phyloP scores from a whole-genome alignment of 1,284 basidiomycete species.

The Moniliella sp. region DNA sequence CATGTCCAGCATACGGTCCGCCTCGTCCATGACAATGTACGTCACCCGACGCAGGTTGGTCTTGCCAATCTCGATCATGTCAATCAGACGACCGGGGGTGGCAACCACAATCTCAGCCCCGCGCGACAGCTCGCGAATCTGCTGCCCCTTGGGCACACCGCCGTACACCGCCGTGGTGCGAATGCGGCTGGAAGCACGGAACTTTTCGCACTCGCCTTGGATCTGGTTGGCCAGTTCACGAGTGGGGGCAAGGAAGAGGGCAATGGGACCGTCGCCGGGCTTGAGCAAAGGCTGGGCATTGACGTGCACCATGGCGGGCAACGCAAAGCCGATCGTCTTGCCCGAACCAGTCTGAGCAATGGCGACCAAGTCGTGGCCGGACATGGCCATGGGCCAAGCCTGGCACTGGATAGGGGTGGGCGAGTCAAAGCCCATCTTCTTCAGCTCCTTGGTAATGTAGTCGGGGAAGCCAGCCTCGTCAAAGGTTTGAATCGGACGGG shows the following conservation, averaged over 20 bases:
- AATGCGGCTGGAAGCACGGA: constrained; percentile 85
- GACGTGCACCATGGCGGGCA: constrained; percentile 96
- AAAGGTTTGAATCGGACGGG: constrained; percentile 71
- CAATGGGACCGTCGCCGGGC: constrained; percentile 88
- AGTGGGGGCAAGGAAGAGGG: constrained; percentile 83
- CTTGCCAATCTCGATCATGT: constrained; percentile 85
- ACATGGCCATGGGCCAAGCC: constrained; percentile 91
- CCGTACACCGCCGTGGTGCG: constrained; percentile 96
- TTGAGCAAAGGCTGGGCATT: constrained; percentile 91
- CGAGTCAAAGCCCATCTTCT: constrained; percentile 67
- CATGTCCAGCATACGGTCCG: constrained; percentile 94
- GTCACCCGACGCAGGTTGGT: constrained; percentile 86
- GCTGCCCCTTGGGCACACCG: constrained; percentile 87
- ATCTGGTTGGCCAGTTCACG: constrained; percentile 96
- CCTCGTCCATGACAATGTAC: constrained; percentile 96
- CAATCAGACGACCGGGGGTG: constrained; percentile 46
- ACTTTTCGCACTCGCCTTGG: constrained; percentile 93
- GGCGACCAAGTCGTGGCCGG: constrained; percentile 77
- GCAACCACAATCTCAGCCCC: constrained; percentile 91
- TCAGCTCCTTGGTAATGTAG: constrained; percentile 79
- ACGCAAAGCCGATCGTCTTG: constrained; percentile 84
- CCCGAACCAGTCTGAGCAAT: constrained; percentile 46
- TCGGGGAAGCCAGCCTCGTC: constrained; percentile 90
- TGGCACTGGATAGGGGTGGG: constrained; percentile 94
- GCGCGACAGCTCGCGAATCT: constrained; percentile 86